Evolutionary conservation across 1,284 basidiomycete genomes (phyloP), one percentile per base, ranked within the genome.

Genomic region (Psilocybe mexicana): DNA sequence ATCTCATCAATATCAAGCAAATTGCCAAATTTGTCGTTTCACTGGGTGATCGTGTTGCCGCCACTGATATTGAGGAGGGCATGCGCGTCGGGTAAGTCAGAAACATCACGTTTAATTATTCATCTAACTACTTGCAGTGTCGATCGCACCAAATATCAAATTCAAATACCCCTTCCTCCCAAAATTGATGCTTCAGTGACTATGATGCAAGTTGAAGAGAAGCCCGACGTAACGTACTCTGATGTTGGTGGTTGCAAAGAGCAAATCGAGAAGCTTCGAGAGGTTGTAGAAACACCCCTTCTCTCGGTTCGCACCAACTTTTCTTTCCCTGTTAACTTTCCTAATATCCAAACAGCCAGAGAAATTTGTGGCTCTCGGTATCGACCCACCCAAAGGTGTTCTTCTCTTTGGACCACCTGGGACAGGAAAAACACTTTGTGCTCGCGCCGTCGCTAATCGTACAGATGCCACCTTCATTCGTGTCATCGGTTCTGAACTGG

Each of bases 161-260:
- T 99, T 65, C 94, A 98, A 77, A 98, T 99, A 64, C 97, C 97
- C n/a, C 77, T 99, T n/a, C 97, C 97, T 44, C 97, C 97, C 40
- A 98, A 97, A 79, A 99, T 99, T 66, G 97, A 99, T 73, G 95
- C 97, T 2, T 97, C 95, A 0, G 97, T 99, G 3, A 99, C 97
- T 12, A 98, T 99, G 96, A 99, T 99, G 97, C 96, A 99, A 76
- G 96, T 99, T 46, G 96, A 99, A 74, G 96, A 99, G 77, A 96
- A 98, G 73, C 96, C 96, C 1, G 96, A 98, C 69, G 94, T 99
- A 50, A 98, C 96, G 2, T 99, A 99, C 72, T 94, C 95, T 7
- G 97, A 99, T 69, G 86, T 99, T 56, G 97, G 97, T 65, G 97
- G 97, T 7, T 98, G 97, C 79, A 99, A 99, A 77, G 97, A 99